Conservation (phyloP, 108 stramenopile genomes). For the Fragilaria crotonensis region DNA sequence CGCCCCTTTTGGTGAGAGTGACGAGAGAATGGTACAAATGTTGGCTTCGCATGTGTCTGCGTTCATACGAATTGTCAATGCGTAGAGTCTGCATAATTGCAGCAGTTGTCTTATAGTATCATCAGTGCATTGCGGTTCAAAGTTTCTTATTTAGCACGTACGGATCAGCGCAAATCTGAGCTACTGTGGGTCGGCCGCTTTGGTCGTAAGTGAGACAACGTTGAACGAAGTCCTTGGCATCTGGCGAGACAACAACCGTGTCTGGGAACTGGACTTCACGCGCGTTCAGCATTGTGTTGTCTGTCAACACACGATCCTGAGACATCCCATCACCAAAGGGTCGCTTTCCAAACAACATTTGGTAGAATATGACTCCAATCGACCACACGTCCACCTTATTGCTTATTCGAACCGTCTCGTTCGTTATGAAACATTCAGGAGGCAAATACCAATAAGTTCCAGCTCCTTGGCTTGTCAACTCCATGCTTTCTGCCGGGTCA, state of each 20-base stretch:
- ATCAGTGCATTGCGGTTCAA: no score
- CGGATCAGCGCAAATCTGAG: conserved; percentile 65
- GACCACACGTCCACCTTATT: conserved; percentile 99
- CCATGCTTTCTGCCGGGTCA: conserved; percentile 85
- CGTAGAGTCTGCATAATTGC: no score
- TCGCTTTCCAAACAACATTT: conserved; percentile 95
- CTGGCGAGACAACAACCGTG: conserved; percentile 73
- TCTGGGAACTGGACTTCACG: conserved; percentile 87
- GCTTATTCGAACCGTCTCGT: conserved; percentile 69
- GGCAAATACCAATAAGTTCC: conserved; percentile 99
- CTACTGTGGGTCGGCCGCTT: conserved; percentile 83
- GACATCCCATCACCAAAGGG: conserved; percentile 98
- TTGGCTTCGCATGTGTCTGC: no score
- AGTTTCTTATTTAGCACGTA: no score
- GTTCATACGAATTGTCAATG: no score
- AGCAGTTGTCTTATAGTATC: no score
- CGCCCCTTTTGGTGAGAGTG: conserved; percentile 30
- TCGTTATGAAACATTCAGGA: conserved; percentile 95
- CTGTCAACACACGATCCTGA: conserved; percentile 85
- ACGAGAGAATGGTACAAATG: conserved; percentile 42
- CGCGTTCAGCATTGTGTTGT: conserved; percentile 92
- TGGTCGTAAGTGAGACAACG: conserved; percentile 89
- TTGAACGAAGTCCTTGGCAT: conserved; percentile 90
- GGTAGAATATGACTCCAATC: conserved; percentile 97
- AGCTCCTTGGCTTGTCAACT: conserved; percentile 98